Evolutionary conservation across 768 basidiomycete genomes (phyloP), one percentile per base, ranked within the genome.

Genomic region (Leccinum variicolor): DNA sequence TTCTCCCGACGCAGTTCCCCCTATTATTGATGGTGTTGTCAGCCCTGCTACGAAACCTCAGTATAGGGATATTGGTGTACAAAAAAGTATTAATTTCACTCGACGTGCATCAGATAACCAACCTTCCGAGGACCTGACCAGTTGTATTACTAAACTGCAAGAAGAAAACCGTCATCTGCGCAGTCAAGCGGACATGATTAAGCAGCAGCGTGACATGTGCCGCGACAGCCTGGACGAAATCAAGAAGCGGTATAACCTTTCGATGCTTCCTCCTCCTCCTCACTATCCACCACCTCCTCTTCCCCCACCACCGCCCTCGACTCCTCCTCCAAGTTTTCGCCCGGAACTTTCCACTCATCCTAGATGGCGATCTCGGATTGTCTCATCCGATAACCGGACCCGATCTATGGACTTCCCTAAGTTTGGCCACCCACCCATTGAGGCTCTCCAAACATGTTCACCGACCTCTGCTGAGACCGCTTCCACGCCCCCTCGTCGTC

Each of bases 21-120:
- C 59, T 56, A 45, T 54, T 33, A 58, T 6, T 33, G 49, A 53
- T 31, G 21, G 43, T 31, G 21, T 57, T 51, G 23, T n/a, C 52
- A 50, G 1, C 36, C 46, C 59, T 43, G 34, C 23, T 26, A 8
- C 21, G 51, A 52, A 56, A 56, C 54, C 26, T 31, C 49, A 54
- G 50, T 63, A 71, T 60, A 64, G 26, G 36, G 56, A 66, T 21
- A 23, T 64, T 50, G 62, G 58, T 62, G 66, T 72, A 52, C 70
- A 67, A 63, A 67, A 61, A 45, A 54, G 51, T 29, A 46, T 58
- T 43, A 59, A 61, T 34, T 71, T 70, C 46, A 56, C 62, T 31
- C 70, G 68, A 55, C 36, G 28, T 25, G 43, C 58, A 43, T 33
- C 50, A 9, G 46, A 19, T 19, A 26, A 1, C 2, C 51, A 54